Percentiles rank a stretch among this genome's conserved stretches.
Evolutionary conservation across 768 basidiomycete species (phyloP).

Genomic region (Neoboletus magnificus): DNA sequence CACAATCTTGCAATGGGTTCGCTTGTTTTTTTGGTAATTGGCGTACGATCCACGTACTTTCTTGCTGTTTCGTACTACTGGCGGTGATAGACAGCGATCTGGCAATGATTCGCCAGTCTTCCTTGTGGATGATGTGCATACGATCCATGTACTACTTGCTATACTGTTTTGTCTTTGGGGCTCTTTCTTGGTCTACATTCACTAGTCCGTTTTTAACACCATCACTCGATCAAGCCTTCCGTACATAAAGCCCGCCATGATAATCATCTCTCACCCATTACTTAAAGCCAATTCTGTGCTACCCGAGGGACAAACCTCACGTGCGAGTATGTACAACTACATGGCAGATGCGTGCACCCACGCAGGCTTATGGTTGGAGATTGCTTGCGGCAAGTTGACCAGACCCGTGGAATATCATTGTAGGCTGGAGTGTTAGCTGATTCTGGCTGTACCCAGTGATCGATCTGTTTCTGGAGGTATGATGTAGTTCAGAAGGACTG

Average conservation of each 20-base stretch:
- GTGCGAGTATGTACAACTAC: constrained; percentile 47
- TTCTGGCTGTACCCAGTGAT: no score
- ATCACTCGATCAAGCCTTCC: no score
- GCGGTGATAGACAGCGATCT: no score
- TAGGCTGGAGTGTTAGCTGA: no score
- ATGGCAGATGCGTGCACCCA: constrained; percentile 68
- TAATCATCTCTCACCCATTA: constrained; percentile 26
- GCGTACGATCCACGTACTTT: background rate
- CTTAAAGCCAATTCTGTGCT: constrained; percentile 19
- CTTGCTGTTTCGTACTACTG: no score
- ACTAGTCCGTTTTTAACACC: no score
- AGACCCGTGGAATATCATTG: no score
- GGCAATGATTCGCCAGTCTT: no score
- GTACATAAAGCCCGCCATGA: background rate
- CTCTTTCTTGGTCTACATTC: background rate
- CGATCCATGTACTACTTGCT: background rate
- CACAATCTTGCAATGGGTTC: background rate
- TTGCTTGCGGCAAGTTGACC: background rate
- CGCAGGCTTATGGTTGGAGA: constrained; percentile 64
- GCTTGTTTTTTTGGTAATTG: background rate
- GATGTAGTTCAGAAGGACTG: no score
- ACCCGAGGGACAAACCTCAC: constrained; percentile 23
- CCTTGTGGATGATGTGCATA: no score
- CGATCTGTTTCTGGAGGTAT: no score
- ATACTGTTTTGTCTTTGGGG: background rate